Evolutionary conservation across 78 protist genomes (phyloP).

Genomic region (Dictyostelium purpureum): DNA sequence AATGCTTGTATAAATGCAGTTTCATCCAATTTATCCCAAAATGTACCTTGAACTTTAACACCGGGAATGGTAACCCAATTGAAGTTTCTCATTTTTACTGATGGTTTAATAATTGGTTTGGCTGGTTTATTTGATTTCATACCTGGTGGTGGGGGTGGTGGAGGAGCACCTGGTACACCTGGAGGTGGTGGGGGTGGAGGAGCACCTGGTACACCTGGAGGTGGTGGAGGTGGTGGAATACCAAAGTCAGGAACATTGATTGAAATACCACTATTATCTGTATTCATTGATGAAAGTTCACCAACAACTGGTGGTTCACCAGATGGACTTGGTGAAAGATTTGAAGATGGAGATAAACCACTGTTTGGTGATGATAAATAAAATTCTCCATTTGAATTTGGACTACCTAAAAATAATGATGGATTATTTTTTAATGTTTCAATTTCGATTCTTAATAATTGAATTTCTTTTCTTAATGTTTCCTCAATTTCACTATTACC

Average conservation of each 20-base stretch:
- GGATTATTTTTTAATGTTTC: constrained; percentile 17
- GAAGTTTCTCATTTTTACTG: constrained; percentile 73
- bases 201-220: constrained; percentile 19
- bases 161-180: constrained; percentile 41
- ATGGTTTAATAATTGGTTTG: constrained; percentile 64
- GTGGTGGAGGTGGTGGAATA: constrained; percentile 73
- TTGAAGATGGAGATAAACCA: neutral
- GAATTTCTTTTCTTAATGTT: constrained; percentile 22
- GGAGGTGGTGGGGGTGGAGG: constrained; percentile 71
- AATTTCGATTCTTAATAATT: constrained; percentile 30
- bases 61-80: constrained; percentile 75
- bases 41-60: constrained; percentile 45
- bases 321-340: neutral
- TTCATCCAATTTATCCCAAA: constrained; percentile 67
- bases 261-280: neutral
- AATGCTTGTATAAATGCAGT: neutral
- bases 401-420: neutral
- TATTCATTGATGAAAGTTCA: neutral
- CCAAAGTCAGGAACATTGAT: neutral
- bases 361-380: neutral
- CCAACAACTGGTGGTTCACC: neutral
- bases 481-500: constrained; percentile 5
- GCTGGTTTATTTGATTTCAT: constrained; percentile 12
- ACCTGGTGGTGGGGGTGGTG: constrained; percentile 75
- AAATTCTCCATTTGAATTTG: neutral